phyloP scores from a whole-genome alignment of 148 eudicot genomes.

The Vaccinium darrowii region DNA sequence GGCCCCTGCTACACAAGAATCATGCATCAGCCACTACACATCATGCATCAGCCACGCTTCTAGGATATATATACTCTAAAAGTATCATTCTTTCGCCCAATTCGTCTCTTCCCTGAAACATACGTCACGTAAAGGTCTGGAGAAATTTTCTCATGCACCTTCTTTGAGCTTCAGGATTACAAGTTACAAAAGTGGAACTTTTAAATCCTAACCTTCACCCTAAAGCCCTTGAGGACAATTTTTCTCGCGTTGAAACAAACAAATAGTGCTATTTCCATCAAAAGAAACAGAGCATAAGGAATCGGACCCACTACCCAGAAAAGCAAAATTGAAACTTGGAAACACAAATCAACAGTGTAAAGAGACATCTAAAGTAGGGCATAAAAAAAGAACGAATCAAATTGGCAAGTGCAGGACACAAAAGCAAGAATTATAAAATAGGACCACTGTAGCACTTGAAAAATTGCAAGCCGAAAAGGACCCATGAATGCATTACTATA shows the following conservation, averaged over 20 bases:
- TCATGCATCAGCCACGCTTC: too few species aligned
- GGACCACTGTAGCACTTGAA: constrained; percentile 9
- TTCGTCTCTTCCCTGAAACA: not conserved
- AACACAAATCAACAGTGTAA: not conserved
- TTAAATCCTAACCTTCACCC: not conserved
- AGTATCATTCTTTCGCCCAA: not conserved
- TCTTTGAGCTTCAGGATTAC: not conserved
- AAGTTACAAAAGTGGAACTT: not conserved
- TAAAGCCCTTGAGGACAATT: not conserved
- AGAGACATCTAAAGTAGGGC: not conserved
- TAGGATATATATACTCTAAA: not conserved
- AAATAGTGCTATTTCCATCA: not conserved
- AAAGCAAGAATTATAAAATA: not conserved
- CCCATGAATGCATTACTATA: not conserved
- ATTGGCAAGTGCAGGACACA: constrained; percentile 15
- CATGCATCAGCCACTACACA: too few species aligned
- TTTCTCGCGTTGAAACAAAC: not conserved
- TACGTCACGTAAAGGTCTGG: not conserved
- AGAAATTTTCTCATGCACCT: not conserved
- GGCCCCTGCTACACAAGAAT: too few species aligned
- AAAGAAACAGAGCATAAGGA: constrained; percentile 11
- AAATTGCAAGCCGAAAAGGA: not conserved
- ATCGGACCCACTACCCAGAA: constrained; percentile 19
- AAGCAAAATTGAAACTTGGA: not conserved
- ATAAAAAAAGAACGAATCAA: constrained; percentile 4